Percentiles rank a stretch among this genome's conserved stretches.
These are phyloP conservation scores for Piromyces sp. DNA, from an alignment of 192 early-diverging fungal species.

Conservation along the genomic window DNA sequence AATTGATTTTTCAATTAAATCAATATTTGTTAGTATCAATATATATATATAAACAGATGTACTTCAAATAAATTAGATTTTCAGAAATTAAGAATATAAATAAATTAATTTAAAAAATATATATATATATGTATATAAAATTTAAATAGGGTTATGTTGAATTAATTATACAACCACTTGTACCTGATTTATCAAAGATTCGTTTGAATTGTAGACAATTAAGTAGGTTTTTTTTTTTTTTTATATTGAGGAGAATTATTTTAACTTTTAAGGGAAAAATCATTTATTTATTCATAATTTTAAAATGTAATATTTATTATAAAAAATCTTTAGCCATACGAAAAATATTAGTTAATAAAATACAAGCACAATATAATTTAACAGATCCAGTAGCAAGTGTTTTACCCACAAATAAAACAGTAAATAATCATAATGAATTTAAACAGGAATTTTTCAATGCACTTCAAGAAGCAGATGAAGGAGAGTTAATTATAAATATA, in stretches of 20 bases:
- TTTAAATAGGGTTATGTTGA: neutral
- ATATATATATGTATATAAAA: no score
- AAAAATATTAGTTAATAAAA: neutral
- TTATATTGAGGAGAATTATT: neutral
- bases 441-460: constrained; percentile 7
- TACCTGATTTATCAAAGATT: constrained; percentile 5
- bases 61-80: no score
- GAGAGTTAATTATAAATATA: constrained; percentile 14
- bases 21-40: neutral
- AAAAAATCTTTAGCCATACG: neutral
- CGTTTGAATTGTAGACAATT: constrained; percentile 16
- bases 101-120: no score
- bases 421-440: constrained; percentile 10
- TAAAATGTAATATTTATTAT: no score
- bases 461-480: constrained; percentile 16
- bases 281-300: no score
- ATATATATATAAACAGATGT: no score
- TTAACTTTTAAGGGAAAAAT: no score
- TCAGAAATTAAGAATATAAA: no score
- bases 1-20: neutral
- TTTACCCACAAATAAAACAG: constrained; percentile 1
- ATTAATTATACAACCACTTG: neutral
- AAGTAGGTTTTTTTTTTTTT: constrained; percentile 6
- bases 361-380: neutral
- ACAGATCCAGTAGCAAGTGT: neutral